Evolutionary conservation across 148 eudicot genomes (phyloP).

Genomic region (Cornus suecica): DNA sequence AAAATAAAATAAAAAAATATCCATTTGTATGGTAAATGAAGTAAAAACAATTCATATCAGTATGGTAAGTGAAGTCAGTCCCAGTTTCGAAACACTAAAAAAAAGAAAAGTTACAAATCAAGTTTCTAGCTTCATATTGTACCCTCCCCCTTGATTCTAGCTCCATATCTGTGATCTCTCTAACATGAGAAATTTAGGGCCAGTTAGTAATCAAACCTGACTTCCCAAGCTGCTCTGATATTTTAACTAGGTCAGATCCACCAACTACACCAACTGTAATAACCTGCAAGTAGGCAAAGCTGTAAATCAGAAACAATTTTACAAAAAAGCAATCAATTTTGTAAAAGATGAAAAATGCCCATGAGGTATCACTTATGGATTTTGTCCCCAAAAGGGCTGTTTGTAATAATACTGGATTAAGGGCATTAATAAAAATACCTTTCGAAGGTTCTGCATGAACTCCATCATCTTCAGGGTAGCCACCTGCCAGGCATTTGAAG

Average conservation of each 20-base stretch:
- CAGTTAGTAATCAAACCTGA: conserved; percentile 45
- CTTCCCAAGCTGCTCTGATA: conserved; percentile 95
- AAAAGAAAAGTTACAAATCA: not conserved
- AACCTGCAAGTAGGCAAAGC: conserved; percentile 47
- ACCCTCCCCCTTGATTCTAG: no score
- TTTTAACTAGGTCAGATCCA: conserved; percentile 93
- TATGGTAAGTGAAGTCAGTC: not conserved
- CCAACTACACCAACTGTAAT: conserved; percentile 93
- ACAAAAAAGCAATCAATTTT: not conserved
- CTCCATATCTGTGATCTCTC: not conserved
- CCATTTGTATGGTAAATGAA: no score
- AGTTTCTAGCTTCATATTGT: not conserved
- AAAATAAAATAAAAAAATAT: no score
- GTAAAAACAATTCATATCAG: no score
- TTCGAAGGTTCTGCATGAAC: conserved; percentile 56
- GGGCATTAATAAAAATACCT: conserved; percentile 30
- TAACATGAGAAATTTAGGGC: not conserved
- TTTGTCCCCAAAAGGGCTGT: not conserved
- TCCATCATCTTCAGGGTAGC: conserved; percentile 56
- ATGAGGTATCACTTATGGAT: not conserved
- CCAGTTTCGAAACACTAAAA: no score
- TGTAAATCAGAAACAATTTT: not conserved
- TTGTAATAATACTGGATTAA: not conserved
- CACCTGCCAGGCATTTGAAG: conserved; percentile 31
- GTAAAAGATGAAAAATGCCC: not conserved